Percentiles rank a stretch among this genome's conserved stretches.
Conservation (phyloP, 2,329 filamentous ascomycete species). For the Sclerotinia minor region DNA sequence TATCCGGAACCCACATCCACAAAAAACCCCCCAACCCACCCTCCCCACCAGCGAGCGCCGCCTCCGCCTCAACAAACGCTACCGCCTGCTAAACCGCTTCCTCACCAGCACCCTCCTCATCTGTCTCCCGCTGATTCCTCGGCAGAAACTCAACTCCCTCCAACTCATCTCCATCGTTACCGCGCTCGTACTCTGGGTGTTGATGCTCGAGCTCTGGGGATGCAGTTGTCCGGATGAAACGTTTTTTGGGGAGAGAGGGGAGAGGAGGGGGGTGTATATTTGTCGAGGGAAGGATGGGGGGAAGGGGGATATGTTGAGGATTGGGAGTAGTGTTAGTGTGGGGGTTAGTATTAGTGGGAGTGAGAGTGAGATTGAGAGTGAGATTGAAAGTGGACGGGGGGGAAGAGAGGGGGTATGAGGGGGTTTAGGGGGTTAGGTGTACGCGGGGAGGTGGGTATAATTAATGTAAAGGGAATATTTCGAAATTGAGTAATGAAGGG, state of each 20-base stretch:
- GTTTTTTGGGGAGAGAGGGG: conserved; percentile 39
- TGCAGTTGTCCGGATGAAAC: conserved; percentile 49
- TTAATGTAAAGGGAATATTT: no score
- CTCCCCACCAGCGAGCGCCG: no score
- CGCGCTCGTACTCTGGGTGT: conserved; percentile 48
- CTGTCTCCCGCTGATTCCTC: conserved; percentile 52
- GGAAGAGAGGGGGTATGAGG: conserved; percentile 30
- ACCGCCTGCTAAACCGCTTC: conserved; percentile 53
- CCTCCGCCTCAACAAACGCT: conserved; percentile 43
- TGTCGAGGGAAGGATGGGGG: conserved; percentile 4
- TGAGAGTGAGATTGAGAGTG: conserved; percentile 41
- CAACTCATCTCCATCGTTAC: conserved; percentile 50
- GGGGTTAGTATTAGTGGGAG: no score
- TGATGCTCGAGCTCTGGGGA: conserved; percentile 53
- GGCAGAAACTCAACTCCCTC: conserved; percentile 45
- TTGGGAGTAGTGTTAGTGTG: not conserved
- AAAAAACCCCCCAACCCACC: conserved; percentile 44
- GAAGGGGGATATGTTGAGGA: conserved; percentile 26
- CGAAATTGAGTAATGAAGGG: no score
- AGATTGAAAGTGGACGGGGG: conserved; percentile 23
- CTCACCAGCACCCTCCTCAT: conserved; percentile 54
- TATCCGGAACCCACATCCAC: conserved; percentile 57
- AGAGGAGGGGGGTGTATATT: no score
- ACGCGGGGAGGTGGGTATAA: no score
- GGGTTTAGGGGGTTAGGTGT: not conserved